phyloP scores from a whole-genome alignment of 495 filamentous ascomycete genomes.

The Lasiosphaeria hispida region DNA sequence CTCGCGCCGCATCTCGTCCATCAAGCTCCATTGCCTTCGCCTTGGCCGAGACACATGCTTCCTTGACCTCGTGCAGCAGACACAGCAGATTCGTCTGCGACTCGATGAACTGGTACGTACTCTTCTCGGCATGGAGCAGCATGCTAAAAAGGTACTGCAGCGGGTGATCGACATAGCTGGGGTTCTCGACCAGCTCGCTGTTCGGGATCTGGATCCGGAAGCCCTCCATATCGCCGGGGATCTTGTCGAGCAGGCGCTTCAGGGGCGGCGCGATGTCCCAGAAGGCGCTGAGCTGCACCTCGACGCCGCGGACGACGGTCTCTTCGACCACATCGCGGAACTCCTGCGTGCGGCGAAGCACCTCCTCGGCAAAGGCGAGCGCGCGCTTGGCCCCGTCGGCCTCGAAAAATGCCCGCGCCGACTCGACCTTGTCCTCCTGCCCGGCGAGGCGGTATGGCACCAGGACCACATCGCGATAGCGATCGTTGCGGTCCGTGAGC shows the following conservation, averaged over 20 bases:
- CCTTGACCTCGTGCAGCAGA: constrained; percentile 87
- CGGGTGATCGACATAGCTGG: constrained; percentile 71
- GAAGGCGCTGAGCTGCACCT: constrained; percentile 86
- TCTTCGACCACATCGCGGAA: constrained; percentile 80
- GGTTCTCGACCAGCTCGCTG: constrained; percentile 81
- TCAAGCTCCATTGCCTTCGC: constrained; percentile 56
- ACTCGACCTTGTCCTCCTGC: constrained; percentile 62
- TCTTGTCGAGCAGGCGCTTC: constrained; percentile 68
- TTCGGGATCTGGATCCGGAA: constrained; percentile 68
- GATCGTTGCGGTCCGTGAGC: constrained; percentile 75
- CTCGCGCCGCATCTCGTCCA: constrained; percentile 53
- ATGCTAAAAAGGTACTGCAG: constrained; percentile 85
- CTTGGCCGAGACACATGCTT: constrained; percentile 65
- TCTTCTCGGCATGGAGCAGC: constrained; percentile 81
- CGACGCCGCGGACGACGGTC: constrained; percentile 83
- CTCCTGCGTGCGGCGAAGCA: constrained; percentile 67
- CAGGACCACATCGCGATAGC: constrained; percentile 77
- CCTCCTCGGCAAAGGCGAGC: constrained; percentile 61
- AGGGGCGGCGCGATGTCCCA: constrained; percentile 95
- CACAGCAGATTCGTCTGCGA: constrained; percentile 91
- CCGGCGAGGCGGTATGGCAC: constrained; percentile 73
- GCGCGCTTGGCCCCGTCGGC: constrained; percentile 71
- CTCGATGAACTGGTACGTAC: constrained; percentile 95
- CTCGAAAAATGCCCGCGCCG: constrained; percentile 76
- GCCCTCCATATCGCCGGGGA: constrained; percentile 53